Conservation (phyloP, 2,329 filamentous ascomycete species). For the Pyrenophora teres region DNA sequence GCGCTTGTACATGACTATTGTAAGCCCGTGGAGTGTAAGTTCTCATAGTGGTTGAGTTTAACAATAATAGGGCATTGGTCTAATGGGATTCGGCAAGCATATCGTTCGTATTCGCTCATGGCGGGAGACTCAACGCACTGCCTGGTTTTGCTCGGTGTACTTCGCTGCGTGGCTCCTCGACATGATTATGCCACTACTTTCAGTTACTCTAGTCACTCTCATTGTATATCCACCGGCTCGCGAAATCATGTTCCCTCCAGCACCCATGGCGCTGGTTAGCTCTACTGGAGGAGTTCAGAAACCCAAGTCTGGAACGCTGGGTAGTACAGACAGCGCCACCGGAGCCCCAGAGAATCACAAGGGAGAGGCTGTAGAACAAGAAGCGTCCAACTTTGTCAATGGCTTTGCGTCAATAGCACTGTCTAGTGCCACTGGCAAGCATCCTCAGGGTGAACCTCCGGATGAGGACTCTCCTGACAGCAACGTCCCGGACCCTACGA, state of each 20-base stretch:
- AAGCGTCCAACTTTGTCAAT: slow-evolving; percentile 80
- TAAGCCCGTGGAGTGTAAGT: slow-evolving; percentile 21
- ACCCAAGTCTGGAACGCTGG: slow-evolving; percentile 74
- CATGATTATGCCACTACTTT: slow-evolving; percentile 66
- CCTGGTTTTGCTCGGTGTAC: slow-evolving; percentile 66
- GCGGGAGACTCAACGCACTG: slow-evolving; percentile 72
- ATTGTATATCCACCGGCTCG: slow-evolving; percentile 69
- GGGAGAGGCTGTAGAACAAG: slow-evolving; percentile 81
- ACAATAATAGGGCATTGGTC: slow-evolving; percentile 57
- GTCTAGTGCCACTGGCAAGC: slow-evolving; percentile 76
- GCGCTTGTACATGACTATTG: slow-evolving; percentile 78
- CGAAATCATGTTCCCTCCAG: slow-evolving; percentile 72
- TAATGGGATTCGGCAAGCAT: slow-evolving; percentile 73
- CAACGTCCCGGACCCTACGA: slow-evolving; percentile 65
- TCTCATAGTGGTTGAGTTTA: slow-evolving; percentile 6
- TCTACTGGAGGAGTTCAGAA: slow-evolving; percentile 74
- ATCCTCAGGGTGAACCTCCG: slow-evolving; percentile 68
- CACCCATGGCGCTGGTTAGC: slow-evolving; percentile 74
- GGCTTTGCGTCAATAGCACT: slow-evolving; percentile 73
- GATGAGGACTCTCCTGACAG: slow-evolving; percentile 52
- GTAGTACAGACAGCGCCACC: slow-evolving; percentile 75
- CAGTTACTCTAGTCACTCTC: slow-evolving; percentile 65
- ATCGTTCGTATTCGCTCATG: slow-evolving; percentile 77
- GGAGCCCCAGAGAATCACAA: slow-evolving; percentile 83
- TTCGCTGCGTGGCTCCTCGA: slow-evolving; percentile 73